Evolutionary conservation across 495 filamentous ascomycete species (phyloP), one percentile per base, ranked within the genome.

Genomic region (Neurospora tetrasperma): DNA sequence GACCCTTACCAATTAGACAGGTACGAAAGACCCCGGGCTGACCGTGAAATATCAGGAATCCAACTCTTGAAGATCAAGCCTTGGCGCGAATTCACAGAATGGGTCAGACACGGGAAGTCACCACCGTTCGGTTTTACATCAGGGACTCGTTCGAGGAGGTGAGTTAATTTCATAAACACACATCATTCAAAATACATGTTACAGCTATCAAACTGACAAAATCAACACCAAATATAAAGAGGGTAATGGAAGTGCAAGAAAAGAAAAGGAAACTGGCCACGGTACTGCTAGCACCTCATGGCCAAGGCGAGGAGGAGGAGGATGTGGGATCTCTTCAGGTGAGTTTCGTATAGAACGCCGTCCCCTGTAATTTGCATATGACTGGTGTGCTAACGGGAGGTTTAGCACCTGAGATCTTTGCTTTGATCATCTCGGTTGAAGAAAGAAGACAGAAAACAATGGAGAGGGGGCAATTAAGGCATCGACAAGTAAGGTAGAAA

Each of bases 1-100:
- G 35, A 38, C 35, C 3, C 4, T 35, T 38, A 38, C 35, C 35
- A 38, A 5, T 38, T 38, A n/a, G 35, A 38, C 23, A 9, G 10
- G 31, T 70, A 20, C 12, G 23, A 20, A 72, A 18, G 16, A 2
- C 27, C 0, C 1, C 6, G 35, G 35, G 40, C 10, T 40, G 27
- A 69, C 12, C 14, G 11, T 48, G 41, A 9, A 48, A 31, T 11
- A 38, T 4, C 35, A 82, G 82, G 82, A 84, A 83, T 27, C 82
- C 82, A 8, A 83, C 78, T 0, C 70, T 84, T 1, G 83, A 85
- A 46, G 83, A 85, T 11, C 82, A 85, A 70, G 81, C 82, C 3
- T 70, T 85, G 0, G 78, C 78, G 7, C 77, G 82, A 42, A 79
- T 85, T 12, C 78, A 84, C 42, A 69, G 83, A 23, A 72, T 84